phyloP scores from a whole-genome alignment of 352 stramenopile genomes.

The Globisporangium paddicum region DNA sequence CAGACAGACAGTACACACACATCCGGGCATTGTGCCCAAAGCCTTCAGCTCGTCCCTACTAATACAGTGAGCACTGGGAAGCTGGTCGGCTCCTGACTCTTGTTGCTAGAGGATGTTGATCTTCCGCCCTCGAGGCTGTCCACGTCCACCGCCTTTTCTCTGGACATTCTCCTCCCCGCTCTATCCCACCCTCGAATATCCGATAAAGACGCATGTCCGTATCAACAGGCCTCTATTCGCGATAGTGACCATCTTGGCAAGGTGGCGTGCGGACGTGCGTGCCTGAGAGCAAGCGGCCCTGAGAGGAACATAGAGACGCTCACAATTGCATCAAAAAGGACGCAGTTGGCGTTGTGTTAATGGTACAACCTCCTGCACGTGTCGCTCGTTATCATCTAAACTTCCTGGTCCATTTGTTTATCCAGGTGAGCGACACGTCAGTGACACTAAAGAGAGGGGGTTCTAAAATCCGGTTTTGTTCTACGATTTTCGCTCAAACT shows the following conservation, averaged over 20 bases:
- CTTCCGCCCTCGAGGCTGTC: slow-evolving; percentile 10
- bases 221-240: not conserved
- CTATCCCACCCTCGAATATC: slow-evolving; percentile 1
- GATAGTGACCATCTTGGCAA: not conserved
- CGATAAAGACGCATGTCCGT: not conserved
- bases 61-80: not conserved
- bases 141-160: not conserved
- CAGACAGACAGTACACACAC: no score
- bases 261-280: slow-evolving; percentile 6
- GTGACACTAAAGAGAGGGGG: slow-evolving; percentile 1
- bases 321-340: no score
- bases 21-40: no score
- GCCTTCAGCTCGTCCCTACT: no score
- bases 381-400: not conserved
- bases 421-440: no score
- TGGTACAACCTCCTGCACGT: no score
- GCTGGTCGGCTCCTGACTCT: not conserved
- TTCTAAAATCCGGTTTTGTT: not conserved
- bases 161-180: not conserved
- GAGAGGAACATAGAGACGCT: no score
- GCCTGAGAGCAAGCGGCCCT: not conserved
- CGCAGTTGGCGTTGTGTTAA: no score
- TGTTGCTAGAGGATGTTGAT: not conserved
- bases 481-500: not conserved
- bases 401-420: not conserved